Conservation (phyloP, 2,329 filamentous ascomycete species). For the Fusarium neocosmosporiellum region DNA sequence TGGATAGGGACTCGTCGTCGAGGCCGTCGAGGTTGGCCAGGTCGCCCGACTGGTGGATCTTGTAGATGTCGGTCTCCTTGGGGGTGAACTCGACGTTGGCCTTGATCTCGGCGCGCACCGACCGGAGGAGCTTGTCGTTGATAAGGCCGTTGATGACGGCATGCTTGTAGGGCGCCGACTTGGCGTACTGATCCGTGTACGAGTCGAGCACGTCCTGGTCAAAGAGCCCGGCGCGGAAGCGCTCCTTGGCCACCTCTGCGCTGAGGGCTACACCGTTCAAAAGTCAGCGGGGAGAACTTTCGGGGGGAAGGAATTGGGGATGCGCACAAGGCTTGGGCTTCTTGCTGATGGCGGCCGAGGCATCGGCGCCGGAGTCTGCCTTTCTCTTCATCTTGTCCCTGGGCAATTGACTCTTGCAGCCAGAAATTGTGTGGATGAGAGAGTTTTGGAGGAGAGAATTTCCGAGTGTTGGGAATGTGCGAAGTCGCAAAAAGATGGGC, state of each 20-base stretch:
- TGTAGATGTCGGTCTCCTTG: conserved; percentile 99
- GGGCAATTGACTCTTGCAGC: conserved; percentile 31
- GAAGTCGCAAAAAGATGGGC: conserved; percentile 40
- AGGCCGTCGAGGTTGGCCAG: conserved; percentile 96
- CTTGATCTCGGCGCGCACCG: conserved; percentile 89
- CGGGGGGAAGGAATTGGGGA: conserved; percentile 14
- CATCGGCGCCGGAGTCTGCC: conserved; percentile 58
- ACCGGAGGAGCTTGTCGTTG: conserved; percentile 82
- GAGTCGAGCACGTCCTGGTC: conserved; percentile 65
- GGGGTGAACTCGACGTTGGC: conserved; percentile 94
- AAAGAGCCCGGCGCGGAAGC: conserved; percentile 76
- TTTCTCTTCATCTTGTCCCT: conserved; percentile 67
- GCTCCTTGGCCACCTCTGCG: conserved; percentile 62
- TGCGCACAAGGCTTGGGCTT: conserved; percentile 62
- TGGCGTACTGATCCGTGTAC: conserved; percentile 72
- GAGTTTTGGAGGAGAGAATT: conserved; percentile 9
- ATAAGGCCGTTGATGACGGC: conserved; percentile 87
- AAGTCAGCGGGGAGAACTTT: conserved; percentile 23
- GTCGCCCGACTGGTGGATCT: conserved; percentile 98
- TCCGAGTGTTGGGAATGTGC: conserved; percentile 14
- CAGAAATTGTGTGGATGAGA: conserved; percentile 11
- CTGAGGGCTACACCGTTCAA: conserved; percentile 54
- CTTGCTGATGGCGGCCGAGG: conserved; percentile 62
- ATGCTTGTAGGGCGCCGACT: conserved; percentile 85
- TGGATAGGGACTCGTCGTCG: conserved; percentile 84